Evolutionary conservation across 176 grass and related monocot species (phyloP), one percentile per base, ranked within the genome.

Genomic region (Musa acuminata): DNA sequence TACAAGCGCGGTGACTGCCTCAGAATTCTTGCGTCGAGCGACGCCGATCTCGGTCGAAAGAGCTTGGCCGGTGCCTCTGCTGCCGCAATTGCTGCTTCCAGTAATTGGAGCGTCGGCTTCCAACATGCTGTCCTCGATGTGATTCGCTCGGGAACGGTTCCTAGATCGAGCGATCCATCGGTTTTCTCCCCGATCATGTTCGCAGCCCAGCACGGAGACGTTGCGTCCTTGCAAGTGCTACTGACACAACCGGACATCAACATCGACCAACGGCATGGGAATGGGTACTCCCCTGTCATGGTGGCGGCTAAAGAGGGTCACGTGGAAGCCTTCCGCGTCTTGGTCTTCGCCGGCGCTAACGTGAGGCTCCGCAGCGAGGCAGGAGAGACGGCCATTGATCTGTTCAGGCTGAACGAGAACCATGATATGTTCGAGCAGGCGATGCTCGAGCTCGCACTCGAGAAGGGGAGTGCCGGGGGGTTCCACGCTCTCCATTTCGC

Each of bases 401-500:
- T 94, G 29, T 92, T 82, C 11, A 86, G 93, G 62, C 82, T 53
- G 72, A 99, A 90, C 87, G 87, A 87, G 81, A 91, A 91, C 67
- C 66, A 84, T 49, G 88, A 99, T 35, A 68, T 91, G 16, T 94
- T 99, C 71, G 95, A 99, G 86, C 95, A 89, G 82, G 86, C 89
- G 54, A 94, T 99, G 88, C 86, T 99, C 19, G 86, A 99, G 69
- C 86, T 94, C 68, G 84, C 82, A 14, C 82, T 98, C 55, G 95
- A 98, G 88, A 93, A 87, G 26, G 90, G 95, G 72, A 77, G 72
- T 64, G 81, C 88, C 2, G 84, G 86, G 0, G 88, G 84, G 0
- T 99, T 91, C 87, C 87, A 89, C 58, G 95, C 88, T 14, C 79
- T 99, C 19, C 95, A 94, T 75, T 94, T 86, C n/a, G 95, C 90